Conservation (phyloP, 805 yeast genomes). For the Maudiozyma bulderi region DNA sequence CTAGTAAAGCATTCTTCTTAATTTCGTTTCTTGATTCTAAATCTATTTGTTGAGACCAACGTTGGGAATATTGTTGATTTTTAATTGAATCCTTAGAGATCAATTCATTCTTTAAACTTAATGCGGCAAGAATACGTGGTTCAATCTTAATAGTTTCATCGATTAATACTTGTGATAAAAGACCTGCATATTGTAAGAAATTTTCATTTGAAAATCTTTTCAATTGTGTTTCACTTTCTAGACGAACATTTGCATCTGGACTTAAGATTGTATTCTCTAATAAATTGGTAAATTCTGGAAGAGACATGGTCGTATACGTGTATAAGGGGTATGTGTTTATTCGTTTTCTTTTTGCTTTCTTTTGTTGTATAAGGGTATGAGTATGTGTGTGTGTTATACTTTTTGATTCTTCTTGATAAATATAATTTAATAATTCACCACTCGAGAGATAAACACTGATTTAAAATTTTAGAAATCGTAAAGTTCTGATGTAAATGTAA, state of each 20-base stretch:
- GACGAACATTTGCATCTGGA: conserved; percentile 56
- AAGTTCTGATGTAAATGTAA: too few relatives aligned
- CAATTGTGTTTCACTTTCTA: conserved; percentile 72
- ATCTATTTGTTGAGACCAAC: conserved; percentile 61
- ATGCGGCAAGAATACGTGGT: conserved; percentile 85
- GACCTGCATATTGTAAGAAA: conserved; percentile 63
- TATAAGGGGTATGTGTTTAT: too few relatives aligned
- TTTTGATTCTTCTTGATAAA: too few relatives aligned
- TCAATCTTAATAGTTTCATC: conserved; percentile 58
- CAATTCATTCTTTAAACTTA: conserved; percentile 78
- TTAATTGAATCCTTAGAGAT: conserved; percentile 68
- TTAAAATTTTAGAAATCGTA: too few relatives aligned
- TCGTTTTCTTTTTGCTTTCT: too few relatives aligned
- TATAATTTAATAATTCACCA: too few relatives aligned
- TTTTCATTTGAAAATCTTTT: conserved; percentile 60
- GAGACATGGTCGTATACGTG: conserved; percentile 16
- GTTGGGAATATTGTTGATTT: conserved; percentile 48
- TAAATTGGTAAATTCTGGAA: conserved; percentile 50
- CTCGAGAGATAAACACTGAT: too few relatives aligned
- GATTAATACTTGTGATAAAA: conserved; percentile 62
- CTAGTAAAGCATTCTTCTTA: conserved; percentile 52
- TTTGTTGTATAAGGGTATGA: too few relatives aligned
- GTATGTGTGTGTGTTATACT: too few relatives aligned
- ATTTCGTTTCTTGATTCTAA: conserved; percentile 47
- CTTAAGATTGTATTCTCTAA: conserved; percentile 73